Evolutionary conservation across 2,329 filamentous ascomycete genomes (phyloP).

Genomic region (Pseudogymnoascus sp.): DNA sequence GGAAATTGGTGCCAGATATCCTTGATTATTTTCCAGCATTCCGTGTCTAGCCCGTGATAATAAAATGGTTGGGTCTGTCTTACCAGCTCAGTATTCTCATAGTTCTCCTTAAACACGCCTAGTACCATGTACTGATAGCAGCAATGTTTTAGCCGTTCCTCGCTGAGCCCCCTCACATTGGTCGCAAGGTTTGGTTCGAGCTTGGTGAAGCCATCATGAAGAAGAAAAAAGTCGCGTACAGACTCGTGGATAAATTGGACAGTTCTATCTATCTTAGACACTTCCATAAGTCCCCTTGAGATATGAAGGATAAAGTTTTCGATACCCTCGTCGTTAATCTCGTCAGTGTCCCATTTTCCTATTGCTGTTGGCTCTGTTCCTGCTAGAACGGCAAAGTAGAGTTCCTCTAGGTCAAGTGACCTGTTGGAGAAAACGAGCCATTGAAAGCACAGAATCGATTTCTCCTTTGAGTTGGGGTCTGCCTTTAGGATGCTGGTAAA

Average conservation of each 20-base stretch:
- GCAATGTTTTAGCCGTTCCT: constrained; percentile 37
- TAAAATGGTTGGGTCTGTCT: constrained; percentile 11
- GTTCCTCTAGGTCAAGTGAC: constrained; percentile 36
- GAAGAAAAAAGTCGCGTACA: constrained; percentile 32
- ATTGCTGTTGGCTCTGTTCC: constrained; percentile 22
- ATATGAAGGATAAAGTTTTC: constrained; percentile 30
- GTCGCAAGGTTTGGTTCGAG: background rate
- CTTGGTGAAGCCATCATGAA: background rate
- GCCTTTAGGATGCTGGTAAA: constrained; percentile 44
- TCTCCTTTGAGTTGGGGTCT: constrained; percentile 35
- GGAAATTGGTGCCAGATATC: constrained; percentile 26
- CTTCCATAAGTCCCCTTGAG: constrained; percentile 37
- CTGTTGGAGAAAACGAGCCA: constrained; percentile 44
- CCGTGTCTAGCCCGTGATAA: constrained; percentile 18
- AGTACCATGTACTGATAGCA: constrained; percentile 35
- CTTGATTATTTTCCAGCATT: constrained; percentile 12
- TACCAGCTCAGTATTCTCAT: constrained; percentile 12
- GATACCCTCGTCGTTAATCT: constrained; percentile 25
- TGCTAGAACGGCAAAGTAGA: constrained; percentile 36
- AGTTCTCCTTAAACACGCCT: constrained; percentile 16
- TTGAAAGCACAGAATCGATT: constrained; percentile 39
- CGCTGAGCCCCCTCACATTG: constrained; percentile 14
- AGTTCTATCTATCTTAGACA: constrained; percentile 22
- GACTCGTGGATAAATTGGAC: constrained; percentile 37
- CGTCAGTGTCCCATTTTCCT: constrained; percentile 21